Evolutionary conservation across 1,284 basidiomycete species (phyloP), one percentile per base, ranked within the genome.

Genomic region (Ceratorhiza oryzae-sativae): DNA sequence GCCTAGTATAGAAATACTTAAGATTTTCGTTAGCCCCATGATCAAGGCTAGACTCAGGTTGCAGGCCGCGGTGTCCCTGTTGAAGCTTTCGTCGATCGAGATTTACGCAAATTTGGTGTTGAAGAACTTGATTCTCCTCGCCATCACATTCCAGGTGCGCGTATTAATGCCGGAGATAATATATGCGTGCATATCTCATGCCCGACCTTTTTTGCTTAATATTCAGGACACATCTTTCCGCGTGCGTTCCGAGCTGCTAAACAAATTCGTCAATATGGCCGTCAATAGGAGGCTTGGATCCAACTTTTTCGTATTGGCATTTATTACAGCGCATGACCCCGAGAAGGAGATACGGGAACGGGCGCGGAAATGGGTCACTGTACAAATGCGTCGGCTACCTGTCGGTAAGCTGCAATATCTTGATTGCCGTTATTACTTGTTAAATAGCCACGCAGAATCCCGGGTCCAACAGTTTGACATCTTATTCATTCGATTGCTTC

Each of bases 311-410:
- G 84, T 94, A 49, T 86, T 97, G 73, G 88, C 93, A 0, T 96
- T 97, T 82, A 81, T 99, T 41, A 90, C 91, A 0, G 92, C 95
- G 0, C 90, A 94, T 75, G 97, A 99, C 80, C 97, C 97, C 0
- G 96, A 98, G 76, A 80, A 81, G 30, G 94, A 97, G 73, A 86
- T 96, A 41, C 88, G 86, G 76, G 81, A 79, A 13, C 32, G 63
- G 3, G 89, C 90, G 10, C 81, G 84, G 45, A 83, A 84, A 13
- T 92, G 90, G 78, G 82, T 93, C 46, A 74, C 77, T 15, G 81
- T 80, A 71, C 81, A 84, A 13, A 80, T 86, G 72, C 83, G 80
- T 67, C 83, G 83, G 61, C 78, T 88, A 75, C 78, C 84, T 20
- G 80, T 85, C 76, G 80, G 87, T 89, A 74, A 32, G 81, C 77